A percentile compares a stretch with the other conserved stretches of the same genome.
phyloP scores from a whole-genome alignment of 2,329 filamentous ascomycete species.

The Stagonosporopsis cucurbitacearum region DNA sequence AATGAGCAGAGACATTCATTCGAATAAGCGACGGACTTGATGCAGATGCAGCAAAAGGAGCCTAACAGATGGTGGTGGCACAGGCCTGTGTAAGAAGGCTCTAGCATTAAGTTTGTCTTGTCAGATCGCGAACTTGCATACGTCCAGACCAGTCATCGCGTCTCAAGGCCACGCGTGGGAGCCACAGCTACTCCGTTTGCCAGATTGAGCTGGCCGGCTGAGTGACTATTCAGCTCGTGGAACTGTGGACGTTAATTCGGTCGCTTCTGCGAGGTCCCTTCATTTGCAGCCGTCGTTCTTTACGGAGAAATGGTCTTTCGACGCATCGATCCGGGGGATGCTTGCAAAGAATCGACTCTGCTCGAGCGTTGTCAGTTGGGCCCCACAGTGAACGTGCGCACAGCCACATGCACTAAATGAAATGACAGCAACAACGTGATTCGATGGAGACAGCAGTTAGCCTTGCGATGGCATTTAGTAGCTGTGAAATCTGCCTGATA shows the following conservation, averaged over 20 bases:
- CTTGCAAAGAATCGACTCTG: conserved; percentile 11
- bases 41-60: conserved; percentile 16
- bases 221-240: conserved; percentile 31
- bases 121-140: conserved; percentile 22
- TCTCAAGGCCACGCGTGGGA: conserved; percentile 26
- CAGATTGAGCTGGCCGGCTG: conserved; percentile 29
- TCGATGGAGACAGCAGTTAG: conserved; percentile 27
- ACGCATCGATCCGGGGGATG: conserved; percentile 1
- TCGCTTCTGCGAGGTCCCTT: conserved; percentile 7
- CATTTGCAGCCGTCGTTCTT: neutral
- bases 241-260: conserved; percentile 17
- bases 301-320: neutral
- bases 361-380: conserved; percentile 20
- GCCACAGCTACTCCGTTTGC: conserved; percentile 28
- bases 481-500: conserved; percentile 30
- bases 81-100: conserved; percentile 19
- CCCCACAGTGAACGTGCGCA: conserved; percentile 28
- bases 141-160: conserved; percentile 20
- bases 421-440: conserved; percentile 27
- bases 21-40: conserved; percentile 20
- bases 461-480: conserved; percentile 22
- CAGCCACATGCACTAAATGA: conserved; percentile 41
- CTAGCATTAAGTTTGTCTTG: conserved; percentile 16
- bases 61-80: conserved; percentile 36
- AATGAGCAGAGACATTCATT: conserved; percentile 18